Evolutionary conservation across 2,329 filamentous ascomycete species (phyloP), one percentile per base, ranked within the genome.

Genomic region (Cercospora sojina): DNA sequence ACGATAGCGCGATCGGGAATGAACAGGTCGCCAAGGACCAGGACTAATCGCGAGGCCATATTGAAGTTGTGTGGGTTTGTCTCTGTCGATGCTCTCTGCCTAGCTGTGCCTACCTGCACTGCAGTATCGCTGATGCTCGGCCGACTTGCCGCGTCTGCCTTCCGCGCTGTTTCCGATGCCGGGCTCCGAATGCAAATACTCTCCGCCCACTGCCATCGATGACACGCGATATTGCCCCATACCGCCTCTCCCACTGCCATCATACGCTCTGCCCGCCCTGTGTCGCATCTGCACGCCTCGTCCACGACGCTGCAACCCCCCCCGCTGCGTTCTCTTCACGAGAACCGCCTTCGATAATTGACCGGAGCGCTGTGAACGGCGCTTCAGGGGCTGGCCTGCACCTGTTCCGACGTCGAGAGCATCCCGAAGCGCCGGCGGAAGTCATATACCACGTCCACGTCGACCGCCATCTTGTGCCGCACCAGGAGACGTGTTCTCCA

Each of bases 1-100:
- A 71, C 93, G 71, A 95, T 88, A 74, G 92, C 93, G 78, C 93
- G 86, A 80, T 97, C 93, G 74, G 93, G 93, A 81, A 97, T 96
- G 83, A 96, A 93, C 63, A 97, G 87, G 83, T 97, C 93, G 79
- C 92, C 92, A 74, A 97, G 92, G 77, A 95, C 92, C 77, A 97
- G 87, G 77, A 96, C 93, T 73, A 97, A 86, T 81, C 94, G 92
- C 71, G 92, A 92, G 83, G 94, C 92, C 84, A 88, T 90, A 62
- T 77, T 74, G 56, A 47, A 18, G 51, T 49, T 10, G 41, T 59
- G 32, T 51, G 3, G 29, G 41, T 13, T 13, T 9, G 59, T 29
- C 18, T 47, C 8, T 62, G 59, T 47, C 20, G 12, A 25, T 20
- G 23, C 18, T 47, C 32, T 59, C 31, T 47, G 35, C 43, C 43